Evolutionary conservation across 208 protist genomes (phyloP).

Genomic region (Phytomonas francai): DNA sequence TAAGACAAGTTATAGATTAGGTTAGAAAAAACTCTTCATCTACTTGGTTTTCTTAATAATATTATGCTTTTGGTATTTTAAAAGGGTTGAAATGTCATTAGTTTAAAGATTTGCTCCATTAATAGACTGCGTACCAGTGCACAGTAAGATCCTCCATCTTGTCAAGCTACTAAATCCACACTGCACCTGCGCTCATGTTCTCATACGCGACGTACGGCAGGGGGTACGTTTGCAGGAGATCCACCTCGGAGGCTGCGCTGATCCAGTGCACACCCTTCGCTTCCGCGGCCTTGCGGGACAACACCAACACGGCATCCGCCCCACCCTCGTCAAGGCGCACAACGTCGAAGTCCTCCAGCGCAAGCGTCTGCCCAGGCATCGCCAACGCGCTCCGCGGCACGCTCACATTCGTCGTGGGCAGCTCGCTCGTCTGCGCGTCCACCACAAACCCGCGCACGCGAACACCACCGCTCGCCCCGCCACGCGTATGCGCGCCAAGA

Average conservation of each 20-base stretch:
- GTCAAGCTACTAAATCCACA: slow-evolving; percentile 10
- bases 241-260: slow-evolving; percentile 26
- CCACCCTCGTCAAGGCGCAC: slow-evolving; percentile 17
- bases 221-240: slow-evolving; percentile 35
- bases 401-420: background rate
- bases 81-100: too few species aligned
- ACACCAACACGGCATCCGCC: slow-evolving; percentile 19
- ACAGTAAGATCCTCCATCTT: slow-evolving; percentile 10
- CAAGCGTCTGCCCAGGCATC: slow-evolving; percentile 38
- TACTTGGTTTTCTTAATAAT: too few species aligned
- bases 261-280: slow-evolving; percentile 36
- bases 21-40: too few species aligned
- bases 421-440: slow-evolving; percentile 17
- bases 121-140: background rate
- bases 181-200: slow-evolving; percentile 18
- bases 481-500: too few species aligned
- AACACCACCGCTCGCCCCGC: slow-evolving; percentile 7
- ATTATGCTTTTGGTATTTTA: too few species aligned
- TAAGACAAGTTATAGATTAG: too few species aligned
- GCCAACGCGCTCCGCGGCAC: slow-evolving; percentile 15
- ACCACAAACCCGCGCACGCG: slow-evolving; percentile 27
- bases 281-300: slow-evolving; percentile 25
- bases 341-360: slow-evolving; percentile 52
- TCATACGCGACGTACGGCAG: slow-evolving; percentile 33
- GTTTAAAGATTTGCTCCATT: too few species aligned